Evolutionary conservation across 148 eudicot genomes (phyloP).

Genomic region (Fagopyrum esculentum): DNA sequence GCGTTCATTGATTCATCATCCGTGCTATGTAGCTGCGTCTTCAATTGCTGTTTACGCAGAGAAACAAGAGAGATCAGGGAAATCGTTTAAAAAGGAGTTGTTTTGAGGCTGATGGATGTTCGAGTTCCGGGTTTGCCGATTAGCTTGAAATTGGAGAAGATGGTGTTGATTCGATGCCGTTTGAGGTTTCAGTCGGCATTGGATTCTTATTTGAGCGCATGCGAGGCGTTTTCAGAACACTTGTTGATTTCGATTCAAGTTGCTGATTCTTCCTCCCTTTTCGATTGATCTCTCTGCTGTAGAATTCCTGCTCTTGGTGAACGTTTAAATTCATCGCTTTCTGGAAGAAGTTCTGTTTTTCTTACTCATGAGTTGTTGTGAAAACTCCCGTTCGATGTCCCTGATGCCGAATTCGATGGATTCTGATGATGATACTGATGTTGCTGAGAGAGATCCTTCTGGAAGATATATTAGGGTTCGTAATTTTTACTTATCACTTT

Average conservation of each 20-base stretch:
- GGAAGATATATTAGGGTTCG: slow-evolving; percentile 51
- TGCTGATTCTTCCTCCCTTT: slow-evolving; percentile 1
- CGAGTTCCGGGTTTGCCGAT: slow-evolving; percentile 16
- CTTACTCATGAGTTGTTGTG: slow-evolving; percentile 17
- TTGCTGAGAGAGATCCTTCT: slow-evolving; percentile 47
- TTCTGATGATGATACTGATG: slow-evolving; percentile 34
- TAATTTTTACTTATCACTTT: neutral
- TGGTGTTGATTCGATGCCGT: slow-evolving; percentile 39
- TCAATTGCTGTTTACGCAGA: neutral
- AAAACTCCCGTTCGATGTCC: slow-evolving; percentile 16
- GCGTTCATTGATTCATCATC: neutral
- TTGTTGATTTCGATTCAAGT: slow-evolving; percentile 7
- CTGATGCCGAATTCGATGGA: slow-evolving; percentile 12
- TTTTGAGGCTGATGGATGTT: neutral
- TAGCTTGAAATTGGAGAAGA: slow-evolving; percentile 14
- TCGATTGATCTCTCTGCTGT: slow-evolving; percentile 11
- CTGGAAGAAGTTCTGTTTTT: neutral
- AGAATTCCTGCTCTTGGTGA: neutral
- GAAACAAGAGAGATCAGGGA: neutral
- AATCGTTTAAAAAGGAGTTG: neutral
- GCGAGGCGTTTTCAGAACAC: slow-evolving; percentile 72
- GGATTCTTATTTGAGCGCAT: slow-evolving; percentile 61
- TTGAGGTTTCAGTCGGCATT: slow-evolving; percentile 45
- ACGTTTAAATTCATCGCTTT: neutral
- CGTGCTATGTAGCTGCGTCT: neutral